Base-by-base conservation (phyloP, 2,329 filamentous ascomycete species). In the Clarireedia paspali region DNA sequence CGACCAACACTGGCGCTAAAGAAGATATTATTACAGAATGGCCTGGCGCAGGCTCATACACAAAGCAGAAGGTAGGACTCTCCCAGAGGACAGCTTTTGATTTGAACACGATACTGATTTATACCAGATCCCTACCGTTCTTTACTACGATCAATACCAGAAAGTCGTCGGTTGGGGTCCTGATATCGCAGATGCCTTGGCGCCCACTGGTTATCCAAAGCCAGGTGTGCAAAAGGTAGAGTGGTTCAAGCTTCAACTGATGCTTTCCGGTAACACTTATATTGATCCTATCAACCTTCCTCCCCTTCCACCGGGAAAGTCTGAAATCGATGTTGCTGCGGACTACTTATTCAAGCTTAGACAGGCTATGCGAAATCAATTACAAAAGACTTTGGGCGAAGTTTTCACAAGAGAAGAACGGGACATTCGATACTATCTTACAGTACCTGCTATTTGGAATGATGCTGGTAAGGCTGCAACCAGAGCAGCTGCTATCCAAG, bases 141-240 rank as follows among this genome's bases (percentile, higher is more conserved):
- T 99, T 59, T 99, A 99, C 77, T 99, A 99, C 71, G 94, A 99
- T 70, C 92, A 97, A 74, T 96, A 96, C 73, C 94, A 99, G 70
- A 96, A 97, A 73, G 94, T 99, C 49, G 94, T 97, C n/a, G 94
- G 94, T 66, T 99, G 94, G 94, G 94, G 94, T 60, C 91, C 92
- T 56, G 94, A 99, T 77, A 97, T 97, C 67, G 90, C 94, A 59
- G 92, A 97, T 74, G 94, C 94, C 62, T 82, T 97, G 62, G 92
- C 94, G 53, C 94, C 94, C 30, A 97, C 94, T 42, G 94, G 94
- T 61, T 97, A 97, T 72, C 94, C 94, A 64, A 97, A 97, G 77
- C 89, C 89, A 36, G 92, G 92, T 62, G 92, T 99, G 64, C 94
- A 97, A 74, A 97, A 97, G 77, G 92, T 97, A 24, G 94, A 97